These are phyloP conservation scores for Herpetomonas samuelpessoai DNA, from an alignment of 208 protist species.

Conservation along the genomic window DNA sequence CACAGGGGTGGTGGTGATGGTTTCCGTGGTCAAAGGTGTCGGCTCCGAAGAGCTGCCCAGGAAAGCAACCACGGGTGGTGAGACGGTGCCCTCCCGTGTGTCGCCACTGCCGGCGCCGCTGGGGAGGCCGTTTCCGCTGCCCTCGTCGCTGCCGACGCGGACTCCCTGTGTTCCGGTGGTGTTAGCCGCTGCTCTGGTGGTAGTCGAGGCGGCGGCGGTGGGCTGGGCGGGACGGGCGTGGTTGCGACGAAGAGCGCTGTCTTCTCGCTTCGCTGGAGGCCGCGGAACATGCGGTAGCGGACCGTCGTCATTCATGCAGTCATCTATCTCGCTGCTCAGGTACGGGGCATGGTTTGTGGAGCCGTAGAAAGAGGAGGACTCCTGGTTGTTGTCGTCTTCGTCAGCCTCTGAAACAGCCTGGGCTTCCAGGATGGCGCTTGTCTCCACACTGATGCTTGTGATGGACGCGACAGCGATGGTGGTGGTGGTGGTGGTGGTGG, in stretches of 20 bases:
- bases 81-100: too few relatives aligned
- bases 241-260: background rate
- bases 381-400: background rate
- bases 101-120: too few relatives aligned
- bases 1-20: too few relatives aligned
- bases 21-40: too few relatives aligned
- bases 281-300: too few relatives aligned
- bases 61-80: too few relatives aligned
- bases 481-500: background rate
- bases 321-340: background rate
- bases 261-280: too few relatives aligned
- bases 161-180: background rate
- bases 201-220: background rate
- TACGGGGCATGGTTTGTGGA: background rate
- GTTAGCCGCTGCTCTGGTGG: background rate
- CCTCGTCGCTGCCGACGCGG: too few relatives aligned
- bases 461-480: background rate
- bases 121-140: too few relatives aligned
- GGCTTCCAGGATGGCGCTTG: background rate
- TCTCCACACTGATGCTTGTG: background rate
- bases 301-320: background rate
- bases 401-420: background rate
- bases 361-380: background rate
- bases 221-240: background rate
- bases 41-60: too few relatives aligned